Conservation (phyloP, 352 stramenopile genomes). For the Phytophthora colocasiae region DNA sequence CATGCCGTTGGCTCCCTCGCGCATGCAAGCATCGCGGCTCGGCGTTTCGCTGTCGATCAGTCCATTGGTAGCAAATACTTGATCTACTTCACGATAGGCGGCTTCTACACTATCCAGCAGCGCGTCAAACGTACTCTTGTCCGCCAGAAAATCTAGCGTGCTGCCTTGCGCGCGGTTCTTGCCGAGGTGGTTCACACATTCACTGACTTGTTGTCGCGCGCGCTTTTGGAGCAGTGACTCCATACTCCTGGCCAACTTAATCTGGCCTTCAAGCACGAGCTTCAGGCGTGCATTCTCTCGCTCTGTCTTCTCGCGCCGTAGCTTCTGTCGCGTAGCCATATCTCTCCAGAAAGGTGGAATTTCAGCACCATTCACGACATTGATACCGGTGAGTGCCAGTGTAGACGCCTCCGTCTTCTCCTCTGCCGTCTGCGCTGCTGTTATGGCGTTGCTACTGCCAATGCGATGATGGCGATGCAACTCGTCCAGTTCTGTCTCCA, state of each 20-base stretch:
- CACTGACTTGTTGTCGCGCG: slow-evolving; percentile 34
- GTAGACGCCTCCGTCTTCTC: neutral
- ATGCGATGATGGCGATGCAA: slow-evolving; percentile 22
- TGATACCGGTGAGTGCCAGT: neutral
- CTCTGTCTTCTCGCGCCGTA: slow-evolving; percentile 44
- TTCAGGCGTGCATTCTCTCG: slow-evolving; percentile 63
- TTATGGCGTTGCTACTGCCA: slow-evolving; percentile 1
- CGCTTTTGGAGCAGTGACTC: slow-evolving; percentile 51
- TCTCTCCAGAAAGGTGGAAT: slow-evolving; percentile 47
- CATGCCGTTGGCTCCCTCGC: slow-evolving; percentile 31
- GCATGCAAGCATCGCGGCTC: slow-evolving; percentile 25
- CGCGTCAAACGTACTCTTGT: slow-evolving; percentile 35
- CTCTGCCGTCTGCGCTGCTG: neutral
- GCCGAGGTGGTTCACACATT: slow-evolving; percentile 6
- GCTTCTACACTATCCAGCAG: slow-evolving; percentile 34
- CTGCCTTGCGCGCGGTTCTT: slow-evolving; percentile 18
- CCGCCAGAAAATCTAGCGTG: slow-evolving; percentile 18
- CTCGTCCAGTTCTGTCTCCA: slow-evolving; percentile 41
- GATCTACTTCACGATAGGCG: slow-evolving; percentile 38
- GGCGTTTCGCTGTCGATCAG: slow-evolving; percentile 25
- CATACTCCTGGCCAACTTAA: slow-evolving; percentile 55
- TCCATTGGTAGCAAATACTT: slow-evolving; percentile 38
- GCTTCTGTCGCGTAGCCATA: slow-evolving; percentile 47
- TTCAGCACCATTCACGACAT: neutral
- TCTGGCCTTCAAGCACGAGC: slow-evolving; percentile 55